Conservation (phyloP, 2,329 filamentous ascomycete species). For the Aspergillus eucalypticola region DNA sequence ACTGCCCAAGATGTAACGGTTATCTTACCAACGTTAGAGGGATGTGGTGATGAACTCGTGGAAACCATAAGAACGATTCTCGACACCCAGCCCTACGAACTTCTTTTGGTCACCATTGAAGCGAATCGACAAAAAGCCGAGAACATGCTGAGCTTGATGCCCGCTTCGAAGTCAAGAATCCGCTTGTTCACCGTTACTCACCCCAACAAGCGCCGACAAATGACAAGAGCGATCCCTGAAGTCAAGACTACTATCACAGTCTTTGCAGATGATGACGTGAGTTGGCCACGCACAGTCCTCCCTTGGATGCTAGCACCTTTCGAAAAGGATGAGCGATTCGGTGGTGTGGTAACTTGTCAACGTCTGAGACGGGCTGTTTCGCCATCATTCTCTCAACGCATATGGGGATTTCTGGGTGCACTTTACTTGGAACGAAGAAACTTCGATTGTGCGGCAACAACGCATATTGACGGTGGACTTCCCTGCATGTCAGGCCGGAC, state of each 20-base stretch:
- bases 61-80: conserved; percentile 68
- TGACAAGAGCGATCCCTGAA: conserved; percentile 84
- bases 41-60: conserved; percentile 78
- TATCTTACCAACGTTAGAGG: conserved; percentile 89
- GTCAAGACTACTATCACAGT: conserved; percentile 83
- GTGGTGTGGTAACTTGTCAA: conserved; percentile 91
- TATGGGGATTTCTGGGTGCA: conserved; percentile 88
- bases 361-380: conserved; percentile 70
- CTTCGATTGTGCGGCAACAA: conserved; percentile 94
- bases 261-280: conserved; percentile 94
- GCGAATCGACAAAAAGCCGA: conserved; percentile 71
- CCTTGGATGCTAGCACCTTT: conserved; percentile 93
- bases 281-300: conserved; percentile 81
- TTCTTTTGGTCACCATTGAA: conserved; percentile 85
- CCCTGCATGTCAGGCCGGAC: conserved; percentile 95
- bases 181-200: conserved; percentile 75
- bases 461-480: conserved; percentile 92
- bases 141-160: conserved; percentile 58
- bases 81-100: conserved; percentile 59
- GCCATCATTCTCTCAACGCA: conserved; percentile 59
- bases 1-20: conserved; percentile 85
- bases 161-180: conserved; percentile 64
- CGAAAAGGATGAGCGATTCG: conserved; percentile 72
- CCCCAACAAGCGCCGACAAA: conserved; percentile 93
- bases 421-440: conserved; percentile 92